Percentiles rank a stretch among this genome's conserved stretches.
phyloP scores from a whole-genome alignment of 1,284 basidiomycete species.

The Moesziomyces sp. region DNA sequence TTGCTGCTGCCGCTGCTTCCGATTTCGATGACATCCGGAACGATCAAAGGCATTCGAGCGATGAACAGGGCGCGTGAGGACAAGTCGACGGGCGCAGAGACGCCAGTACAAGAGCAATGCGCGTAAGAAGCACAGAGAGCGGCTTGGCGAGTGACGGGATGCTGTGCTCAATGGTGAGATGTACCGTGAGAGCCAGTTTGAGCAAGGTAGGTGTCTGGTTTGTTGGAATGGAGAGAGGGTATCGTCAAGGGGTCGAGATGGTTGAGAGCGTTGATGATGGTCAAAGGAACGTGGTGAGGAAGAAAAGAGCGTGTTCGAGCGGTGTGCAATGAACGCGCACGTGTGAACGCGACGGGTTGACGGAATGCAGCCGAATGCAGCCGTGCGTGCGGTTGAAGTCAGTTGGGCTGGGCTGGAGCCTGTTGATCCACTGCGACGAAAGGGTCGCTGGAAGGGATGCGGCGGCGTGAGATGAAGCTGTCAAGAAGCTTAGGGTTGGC shows the following conservation, averaged over 20 bases:
- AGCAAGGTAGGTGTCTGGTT: no score
- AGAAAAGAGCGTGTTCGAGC: background rate
- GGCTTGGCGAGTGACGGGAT: background rate
- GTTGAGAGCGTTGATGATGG: background rate
- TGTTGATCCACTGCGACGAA: background rate
- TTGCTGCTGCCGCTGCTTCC: constrained; percentile 19
- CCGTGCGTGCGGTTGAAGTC: background rate
- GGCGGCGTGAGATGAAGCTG: constrained; percentile 2
- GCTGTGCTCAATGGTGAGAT: no score
- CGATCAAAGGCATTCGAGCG: constrained; percentile 17
- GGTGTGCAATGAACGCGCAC: background rate
- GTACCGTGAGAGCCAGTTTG: no score
- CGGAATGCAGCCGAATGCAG: background rate
- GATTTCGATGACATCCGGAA: constrained; percentile 33
- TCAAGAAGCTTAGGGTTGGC: constrained; percentile 8
- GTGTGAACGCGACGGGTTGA: background rate
- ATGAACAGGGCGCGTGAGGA: background rate
- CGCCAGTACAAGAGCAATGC: background rate
- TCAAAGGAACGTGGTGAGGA: background rate
- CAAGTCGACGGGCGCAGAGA: background rate
- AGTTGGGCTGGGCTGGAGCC: background rate
- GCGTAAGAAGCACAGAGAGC: background rate
- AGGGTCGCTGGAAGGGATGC: background rate
- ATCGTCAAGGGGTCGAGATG: background rate
- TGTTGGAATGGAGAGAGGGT: background rate